A percentile compares a stretch with the other conserved stretches of the same genome.
phyloP scores from a whole-genome alignment of 208 protist species.

The Leishmania tropica region DNA sequence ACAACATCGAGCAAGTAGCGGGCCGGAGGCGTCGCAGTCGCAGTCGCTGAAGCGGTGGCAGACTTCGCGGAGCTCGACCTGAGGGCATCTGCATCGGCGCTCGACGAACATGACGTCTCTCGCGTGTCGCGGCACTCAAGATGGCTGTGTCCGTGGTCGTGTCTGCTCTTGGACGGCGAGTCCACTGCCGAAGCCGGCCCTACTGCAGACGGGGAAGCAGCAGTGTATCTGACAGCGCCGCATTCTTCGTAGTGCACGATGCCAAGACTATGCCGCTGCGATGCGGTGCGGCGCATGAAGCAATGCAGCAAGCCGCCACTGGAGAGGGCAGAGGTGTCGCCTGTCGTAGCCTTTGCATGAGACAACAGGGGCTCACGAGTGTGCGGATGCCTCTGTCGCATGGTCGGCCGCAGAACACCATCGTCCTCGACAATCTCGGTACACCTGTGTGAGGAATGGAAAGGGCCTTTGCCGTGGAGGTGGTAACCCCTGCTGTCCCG shows the following conservation, averaged over 20 bases:
- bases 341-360: neutral
- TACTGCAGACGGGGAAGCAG: neutral
- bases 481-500: too few species aligned
- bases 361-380: neutral
- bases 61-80: neutral
- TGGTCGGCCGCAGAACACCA: neutral
- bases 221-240: conserved; percentile 36
- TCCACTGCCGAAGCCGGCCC: neutral
- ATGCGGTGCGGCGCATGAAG: conserved; percentile 28
- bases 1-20: conserved; percentile 48
- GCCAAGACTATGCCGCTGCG: conserved; percentile 17
- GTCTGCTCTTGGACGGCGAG: neutral
- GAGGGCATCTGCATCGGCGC: neutral
- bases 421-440: neutral
- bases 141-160: too few species aligned
- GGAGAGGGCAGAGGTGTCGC: neutral
- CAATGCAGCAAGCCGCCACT: conserved; percentile 18
- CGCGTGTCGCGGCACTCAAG: neutral
- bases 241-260: conserved; percentile 51
- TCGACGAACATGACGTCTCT: neutral
- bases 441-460: neutral
- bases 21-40: neutral
- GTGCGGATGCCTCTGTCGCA: neutral
- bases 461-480: neutral
- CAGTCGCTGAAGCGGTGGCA: neutral